Conservation (phyloP, 208 protist species). For the Trypanosoma cruzi region DNA sequence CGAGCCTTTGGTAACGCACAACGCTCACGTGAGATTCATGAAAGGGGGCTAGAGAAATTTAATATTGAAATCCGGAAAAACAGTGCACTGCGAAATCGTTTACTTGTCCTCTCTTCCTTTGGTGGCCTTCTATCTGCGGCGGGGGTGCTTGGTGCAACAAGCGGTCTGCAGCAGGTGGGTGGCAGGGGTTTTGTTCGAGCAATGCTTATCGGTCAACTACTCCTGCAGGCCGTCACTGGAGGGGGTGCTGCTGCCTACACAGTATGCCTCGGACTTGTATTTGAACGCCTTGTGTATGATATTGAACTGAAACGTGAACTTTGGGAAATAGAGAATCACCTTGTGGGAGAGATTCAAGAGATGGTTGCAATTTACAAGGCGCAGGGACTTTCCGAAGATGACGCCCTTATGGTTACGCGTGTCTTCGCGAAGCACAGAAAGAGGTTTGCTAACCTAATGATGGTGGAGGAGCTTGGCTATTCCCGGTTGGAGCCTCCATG, state of each 20-base stretch:
- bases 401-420: slow-evolving; percentile 83
- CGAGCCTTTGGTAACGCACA: slow-evolving; percentile 65
- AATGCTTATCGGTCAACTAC: slow-evolving; percentile 31
- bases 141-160: slow-evolving; percentile 32
- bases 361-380: slow-evolving; percentile 94
- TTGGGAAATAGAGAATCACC: slow-evolving; percentile 94
- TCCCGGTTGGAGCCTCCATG: slow-evolving; percentile 75
- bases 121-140: slow-evolving; percentile 51
- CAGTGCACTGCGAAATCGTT: slow-evolving; percentile 79
- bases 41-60: slow-evolving; percentile 74
- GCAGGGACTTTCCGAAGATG: slow-evolving; percentile 87
- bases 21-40: slow-evolving; percentile 70
- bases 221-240: slow-evolving; percentile 40
- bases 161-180: slow-evolving; percentile 11
- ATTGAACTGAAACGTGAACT: slow-evolving; percentile 90
- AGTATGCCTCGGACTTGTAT: slow-evolving; percentile 42
- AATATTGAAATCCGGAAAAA: slow-evolving; percentile 88
- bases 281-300: slow-evolving; percentile 81
- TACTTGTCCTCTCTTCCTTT: slow-evolving; percentile 56
- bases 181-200: neutral
- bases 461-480: slow-evolving; percentile 95
- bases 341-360: slow-evolving; percentile 89
- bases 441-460: slow-evolving; percentile 94
- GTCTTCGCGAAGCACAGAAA: slow-evolving; percentile 87
- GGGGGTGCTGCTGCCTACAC: slow-evolving; percentile 54